Conservation (phyloP, 768 basidiomycete species). For the Lactifluus echinatus region DNA sequence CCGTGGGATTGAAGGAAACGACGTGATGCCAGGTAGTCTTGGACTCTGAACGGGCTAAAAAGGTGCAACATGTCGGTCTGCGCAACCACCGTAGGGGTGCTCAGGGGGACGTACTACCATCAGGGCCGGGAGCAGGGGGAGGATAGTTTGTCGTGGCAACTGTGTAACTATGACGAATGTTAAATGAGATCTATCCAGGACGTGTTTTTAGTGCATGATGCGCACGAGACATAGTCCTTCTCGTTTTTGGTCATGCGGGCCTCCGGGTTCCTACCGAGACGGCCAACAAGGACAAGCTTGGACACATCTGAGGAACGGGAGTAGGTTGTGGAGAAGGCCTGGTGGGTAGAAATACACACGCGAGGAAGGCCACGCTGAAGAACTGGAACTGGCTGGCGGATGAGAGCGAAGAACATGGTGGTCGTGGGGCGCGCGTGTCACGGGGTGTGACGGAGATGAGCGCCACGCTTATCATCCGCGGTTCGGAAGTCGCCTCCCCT, state of each 20-base stretch:
- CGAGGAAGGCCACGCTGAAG: conserved; percentile 28
- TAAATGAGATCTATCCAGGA: background rate
- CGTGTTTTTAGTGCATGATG: conserved; percentile 15
- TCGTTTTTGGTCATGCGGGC: conserved; percentile 58
- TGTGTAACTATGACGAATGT: conserved; percentile 46
- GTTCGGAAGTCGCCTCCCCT: conserved; percentile 1
- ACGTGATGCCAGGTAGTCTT: conserved; percentile 70
- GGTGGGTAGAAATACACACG: conserved; percentile 34
- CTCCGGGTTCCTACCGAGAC: conserved; percentile 64
- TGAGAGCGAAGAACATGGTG: conserved; percentile 41
- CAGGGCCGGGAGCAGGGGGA: conserved; percentile 46
- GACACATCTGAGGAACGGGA: conserved; percentile 54
- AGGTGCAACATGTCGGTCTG: background rate
- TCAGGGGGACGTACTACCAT: conserved; percentile 43
- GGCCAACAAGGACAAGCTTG: conserved; percentile 71
- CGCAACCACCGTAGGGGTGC: too few species aligned
- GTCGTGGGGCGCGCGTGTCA: background rate
- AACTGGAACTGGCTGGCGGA: conserved; percentile 30
- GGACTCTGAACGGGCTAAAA: conserved; percentile 42
- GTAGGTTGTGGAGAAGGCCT: conserved; percentile 61
- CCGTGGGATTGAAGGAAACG: conserved; percentile 54
- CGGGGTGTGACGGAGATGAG: background rate
- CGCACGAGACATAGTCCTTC: conserved; percentile 71
- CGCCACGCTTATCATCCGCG: background rate
- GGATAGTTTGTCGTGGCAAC: conserved; percentile 65